Base-by-base conservation (phyloP, 352 stramenopile species). In the Vaucheria bursata region DNA sequence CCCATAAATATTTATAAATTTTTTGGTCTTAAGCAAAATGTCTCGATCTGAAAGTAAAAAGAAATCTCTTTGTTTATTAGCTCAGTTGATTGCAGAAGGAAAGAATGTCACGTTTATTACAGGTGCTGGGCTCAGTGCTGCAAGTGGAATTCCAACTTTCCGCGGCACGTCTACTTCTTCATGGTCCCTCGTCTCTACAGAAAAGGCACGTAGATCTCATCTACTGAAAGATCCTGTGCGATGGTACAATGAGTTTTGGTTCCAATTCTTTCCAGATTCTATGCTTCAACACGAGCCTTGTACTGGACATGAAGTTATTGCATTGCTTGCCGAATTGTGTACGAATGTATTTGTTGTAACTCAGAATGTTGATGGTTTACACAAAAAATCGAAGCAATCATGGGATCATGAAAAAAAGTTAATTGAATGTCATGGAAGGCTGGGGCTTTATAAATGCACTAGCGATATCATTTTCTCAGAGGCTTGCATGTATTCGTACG, bases 181-280 rank as follows among this genome's bases (percentile, higher is more conserved):
- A 18, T 80, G 75, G 75, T 73, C 37, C 32, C 52, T 80, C 33
- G 72, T 70, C 1, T 74, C 79, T 29, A 73, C 86, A 31, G 50
- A 74, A 18, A 81, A 75, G 84, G 83, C 78, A 36, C 87, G 83
- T 36, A 36, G 79, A 0, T 75, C 72, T 37, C 71, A 80, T 32
- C 87, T 87, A 71, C 72, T 87, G 64, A 64, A 84, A 37, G 84
- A 88, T 70, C 84, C 84, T 3, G 36, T 87, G 2, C 38, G 53
- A 18, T 87, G 84, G 84, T 87, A 88, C 78, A 88, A 88, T 69
- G 86, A 83, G 34, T 87, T 88, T 71, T 87, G 80, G 75, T 73
- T 87, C 29, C 53, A 49, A 1, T 66, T 82, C 35, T 87, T 87
- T 45, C 79, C 86, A 12, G 75, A 85, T 39, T 75, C 72, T 40